A percentile compares a stretch with the other conserved stretches of the same genome.
These are phyloP conservation scores for Fusarium dlaminii DNA, from an alignment of 2,329 filamentous ascomycete genomes.

Conservation along the genomic window DNA sequence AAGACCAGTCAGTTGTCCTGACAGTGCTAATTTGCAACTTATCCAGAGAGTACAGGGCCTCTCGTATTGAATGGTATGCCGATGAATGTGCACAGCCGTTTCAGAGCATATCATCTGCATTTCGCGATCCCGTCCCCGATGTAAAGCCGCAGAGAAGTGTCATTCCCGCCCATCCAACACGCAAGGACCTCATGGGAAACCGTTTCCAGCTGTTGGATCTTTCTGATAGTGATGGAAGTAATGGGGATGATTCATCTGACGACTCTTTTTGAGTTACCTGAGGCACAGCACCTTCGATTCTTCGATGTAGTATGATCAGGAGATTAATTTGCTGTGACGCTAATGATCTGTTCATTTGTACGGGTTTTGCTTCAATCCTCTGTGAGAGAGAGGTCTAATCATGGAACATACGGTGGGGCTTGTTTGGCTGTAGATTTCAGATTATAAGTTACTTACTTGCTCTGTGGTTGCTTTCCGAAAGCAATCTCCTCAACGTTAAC, in stretches of 20 bases:
- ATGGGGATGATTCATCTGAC: constrained; percentile 23
- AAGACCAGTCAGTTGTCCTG: background rate
- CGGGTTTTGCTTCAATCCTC: background rate
- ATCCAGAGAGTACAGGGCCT: constrained; percentile 72
- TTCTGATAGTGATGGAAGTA: constrained; percentile 51
- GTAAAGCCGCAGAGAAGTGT: background rate
- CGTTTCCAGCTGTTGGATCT: constrained; percentile 69
- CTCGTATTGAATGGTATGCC: constrained; percentile 73
- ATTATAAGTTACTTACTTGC: background rate
- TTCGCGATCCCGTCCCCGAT: background rate
- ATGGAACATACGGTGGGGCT: too few species aligned
- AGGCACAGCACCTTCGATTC: background rate
- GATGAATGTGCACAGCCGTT: constrained; percentile 78
- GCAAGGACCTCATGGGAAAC: constrained; percentile 58
- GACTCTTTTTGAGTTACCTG: background rate
- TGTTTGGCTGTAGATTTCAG: background rate
- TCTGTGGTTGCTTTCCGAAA: background rate
- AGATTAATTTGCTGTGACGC: background rate
- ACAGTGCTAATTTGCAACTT: constrained; percentile 42
- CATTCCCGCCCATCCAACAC: background rate
- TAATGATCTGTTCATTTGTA: background rate
- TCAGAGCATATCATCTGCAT: constrained; percentile 25
- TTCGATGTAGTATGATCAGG: background rate
- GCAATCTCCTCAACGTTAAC: background rate
- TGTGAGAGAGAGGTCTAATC: background rate